Evolutionary conservation across 305 asterid genomes (phyloP), one percentile per base, ranked within the genome.

Genomic region (Fraxinus paxiana): DNA sequence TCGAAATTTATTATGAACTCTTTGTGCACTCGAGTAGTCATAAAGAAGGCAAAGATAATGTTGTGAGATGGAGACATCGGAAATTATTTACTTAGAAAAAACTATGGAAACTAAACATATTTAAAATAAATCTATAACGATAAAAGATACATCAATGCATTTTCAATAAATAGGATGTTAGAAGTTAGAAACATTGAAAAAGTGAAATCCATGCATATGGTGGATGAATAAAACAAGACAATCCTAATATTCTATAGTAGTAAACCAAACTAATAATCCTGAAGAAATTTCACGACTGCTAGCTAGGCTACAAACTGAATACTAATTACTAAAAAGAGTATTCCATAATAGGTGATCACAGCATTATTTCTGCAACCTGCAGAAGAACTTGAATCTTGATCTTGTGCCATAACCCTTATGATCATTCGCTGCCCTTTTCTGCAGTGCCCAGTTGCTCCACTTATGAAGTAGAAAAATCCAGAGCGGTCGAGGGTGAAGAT

Each of bases 401-500:
- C 94, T 69, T 86, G 88, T 0, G 81, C 85, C 69, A 93, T 73
- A 6, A 92, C 98, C 90, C 89, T 89, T 1, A 93, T 87, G 77
- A 91, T 86, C 92, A 93, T 84, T 0, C 85, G 80, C 85, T 91
- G 94, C 54, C 97, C 94, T 78, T 67, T 82, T 15, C 83, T 82
- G 54, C 98, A 92, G 73, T 88, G 92, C 4, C 92, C 93, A 7
- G 92, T 77, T 15, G 92, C 86, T 46, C 94, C 96, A 72, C 97
- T 91, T n/a, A 90, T 86, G 93, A 93, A 93, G 81, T 89, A 91
- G 82, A 87, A 92, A 56, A 85, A 84, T 3, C 98, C 95, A 2
- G 96, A 72, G 10, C 88, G 95, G 67, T 89, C 79, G 0, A 93
- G 84, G 0, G 59, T 72, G 80, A 78, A 79, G 31, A 85, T 3